A percentile compares a stretch with the other conserved stretches of the same genome.
Evolutionary conservation across 2,329 filamentous ascomycete species (phyloP).

Genomic region (Immersiporthe knoxdaviesiana): DNA sequence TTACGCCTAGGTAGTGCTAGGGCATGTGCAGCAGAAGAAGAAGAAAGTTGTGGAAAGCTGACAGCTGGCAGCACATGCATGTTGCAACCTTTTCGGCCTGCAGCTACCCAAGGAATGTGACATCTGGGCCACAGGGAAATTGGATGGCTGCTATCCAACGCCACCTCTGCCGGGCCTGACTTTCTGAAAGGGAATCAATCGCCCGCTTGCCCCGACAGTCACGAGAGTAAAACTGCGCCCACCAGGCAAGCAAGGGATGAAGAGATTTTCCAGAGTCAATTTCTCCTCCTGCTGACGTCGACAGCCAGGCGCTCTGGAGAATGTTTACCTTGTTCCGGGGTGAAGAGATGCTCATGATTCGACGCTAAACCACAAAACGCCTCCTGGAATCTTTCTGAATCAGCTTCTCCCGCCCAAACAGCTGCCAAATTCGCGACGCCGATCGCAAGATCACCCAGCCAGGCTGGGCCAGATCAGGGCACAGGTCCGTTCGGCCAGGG

Average conservation of each 20-base stretch:
- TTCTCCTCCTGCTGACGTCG: background rate
- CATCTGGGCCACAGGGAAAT: background rate
- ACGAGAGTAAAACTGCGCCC: background rate
- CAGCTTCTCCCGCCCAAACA: background rate
- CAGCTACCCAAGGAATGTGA: background rate
- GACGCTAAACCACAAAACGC: background rate
- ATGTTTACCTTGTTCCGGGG: background rate
- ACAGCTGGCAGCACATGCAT: constrained; percentile 12
- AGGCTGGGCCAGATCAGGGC: constrained; percentile 1
- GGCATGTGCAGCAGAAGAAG: background rate
- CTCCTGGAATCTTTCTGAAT: background rate
- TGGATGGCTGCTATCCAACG: background rate
- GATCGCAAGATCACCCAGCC: background rate
- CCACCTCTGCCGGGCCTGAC: background rate
- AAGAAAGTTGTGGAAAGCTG: too few relatives aligned
- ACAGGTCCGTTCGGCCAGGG: background rate
- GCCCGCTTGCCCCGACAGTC: background rate
- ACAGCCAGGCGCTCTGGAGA: background rate
- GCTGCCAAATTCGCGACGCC: background rate
- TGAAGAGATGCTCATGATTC: background rate
- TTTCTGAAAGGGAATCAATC: background rate
- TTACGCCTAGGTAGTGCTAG: background rate
- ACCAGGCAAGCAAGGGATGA: background rate
- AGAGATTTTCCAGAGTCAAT: background rate
- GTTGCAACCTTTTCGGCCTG: background rate